Conservation (phyloP, 176 grass and related monocot genomes). For the Avena atlantica region DNA sequence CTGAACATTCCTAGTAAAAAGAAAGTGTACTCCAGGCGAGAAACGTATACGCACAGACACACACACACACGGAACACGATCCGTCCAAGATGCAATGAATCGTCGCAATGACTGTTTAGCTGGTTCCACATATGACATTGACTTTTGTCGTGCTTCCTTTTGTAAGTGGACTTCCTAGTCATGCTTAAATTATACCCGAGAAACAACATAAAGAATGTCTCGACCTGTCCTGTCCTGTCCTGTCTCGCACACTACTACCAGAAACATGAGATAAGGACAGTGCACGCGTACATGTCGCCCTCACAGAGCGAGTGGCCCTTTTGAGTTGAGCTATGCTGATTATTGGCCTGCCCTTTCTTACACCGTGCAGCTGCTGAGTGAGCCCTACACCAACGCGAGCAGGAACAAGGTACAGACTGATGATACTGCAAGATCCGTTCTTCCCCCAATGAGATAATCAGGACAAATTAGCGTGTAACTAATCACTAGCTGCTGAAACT, state of each 20-base stretch:
- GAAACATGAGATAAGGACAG: slow-evolving; percentile 56
- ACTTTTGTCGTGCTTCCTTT: slow-evolving; percentile 37
- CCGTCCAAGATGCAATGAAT: slow-evolving; percentile 53
- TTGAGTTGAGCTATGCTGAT: slow-evolving; percentile 30
- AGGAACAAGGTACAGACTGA: slow-evolving; percentile 58
- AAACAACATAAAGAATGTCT: slow-evolving; percentile 54
- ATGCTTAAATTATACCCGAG: slow-evolving; percentile 44
- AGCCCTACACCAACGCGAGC: slow-evolving; percentile 79
- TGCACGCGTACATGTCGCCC: slow-evolving; percentile 28
- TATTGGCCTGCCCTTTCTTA: slow-evolving; percentile 29
- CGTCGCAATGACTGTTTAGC: slow-evolving; percentile 50
- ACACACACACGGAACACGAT: background rate
- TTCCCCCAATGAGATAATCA: background rate
- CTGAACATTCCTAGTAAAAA: slow-evolving; percentile 46
- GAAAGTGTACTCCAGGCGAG: slow-evolving; percentile 37
- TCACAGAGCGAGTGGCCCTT: slow-evolving; percentile 32
- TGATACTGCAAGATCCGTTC: background rate
- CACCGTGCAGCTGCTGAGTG: slow-evolving; percentile 81
- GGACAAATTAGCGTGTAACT: background rate
- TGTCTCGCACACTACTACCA: slow-evolving; percentile 29
- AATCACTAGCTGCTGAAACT: background rate
- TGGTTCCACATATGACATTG: slow-evolving; percentile 64
- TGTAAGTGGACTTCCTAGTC: slow-evolving; percentile 64
- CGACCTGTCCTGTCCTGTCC: slow-evolving; percentile 44
- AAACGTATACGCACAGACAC: background rate